Evolutionary conservation across 441 rosid species (phyloP).

Genomic region (Populus hybrid): DNA sequence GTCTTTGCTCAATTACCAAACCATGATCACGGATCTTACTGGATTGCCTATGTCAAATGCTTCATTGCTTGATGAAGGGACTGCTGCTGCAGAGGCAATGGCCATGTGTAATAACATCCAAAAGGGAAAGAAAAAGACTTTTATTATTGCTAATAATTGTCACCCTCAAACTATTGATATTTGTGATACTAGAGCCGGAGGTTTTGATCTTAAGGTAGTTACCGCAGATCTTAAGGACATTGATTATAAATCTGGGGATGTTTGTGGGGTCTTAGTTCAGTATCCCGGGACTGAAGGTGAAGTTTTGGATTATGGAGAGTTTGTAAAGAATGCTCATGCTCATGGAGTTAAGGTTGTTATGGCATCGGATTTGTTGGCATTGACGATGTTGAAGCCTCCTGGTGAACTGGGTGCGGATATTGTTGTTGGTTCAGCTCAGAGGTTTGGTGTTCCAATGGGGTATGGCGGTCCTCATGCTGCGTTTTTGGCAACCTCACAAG

Average conservation of each 20-base stretch:
- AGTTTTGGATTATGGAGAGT: constrained; percentile 78
- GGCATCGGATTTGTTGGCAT: constrained; percentile 86
- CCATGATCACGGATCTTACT: constrained; percentile 81
- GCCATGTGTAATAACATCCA: constrained; percentile 92
- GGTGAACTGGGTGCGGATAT: constrained; percentile 95
- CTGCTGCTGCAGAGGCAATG: constrained; percentile 99
- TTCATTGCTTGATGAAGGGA: constrained; percentile 89
- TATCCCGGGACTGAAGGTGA: constrained; percentile 97
- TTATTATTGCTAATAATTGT: constrained; percentile 75
- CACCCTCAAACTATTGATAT: constrained; percentile 94
- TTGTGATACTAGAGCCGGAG: constrained; percentile 88
- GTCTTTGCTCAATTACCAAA: constrained; percentile 84
- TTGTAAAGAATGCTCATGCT: constrained; percentile 83
- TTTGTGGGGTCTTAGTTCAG: constrained; percentile 96
- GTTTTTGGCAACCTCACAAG: constrained; percentile 93
- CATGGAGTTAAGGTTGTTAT: constrained; percentile 96
- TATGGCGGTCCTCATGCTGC: constrained; percentile 99
- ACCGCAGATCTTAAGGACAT: constrained; percentile 68
- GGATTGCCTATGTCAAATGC: constrained; percentile 96
- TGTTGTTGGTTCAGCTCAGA: constrained; percentile 91
- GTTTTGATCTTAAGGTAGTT: constrained; percentile 74
- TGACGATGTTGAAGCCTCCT: constrained; percentile 96
- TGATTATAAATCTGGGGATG: constrained; percentile 77
- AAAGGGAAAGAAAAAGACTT: constrained; percentile 92
- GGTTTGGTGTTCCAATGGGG: constrained; percentile 99